Percentiles rank a stretch among this genome's conserved stretches.
phyloP scores from a whole-genome alignment of 2,329 filamentous ascomycete genomes.

The Escovopsis sp. region DNA sequence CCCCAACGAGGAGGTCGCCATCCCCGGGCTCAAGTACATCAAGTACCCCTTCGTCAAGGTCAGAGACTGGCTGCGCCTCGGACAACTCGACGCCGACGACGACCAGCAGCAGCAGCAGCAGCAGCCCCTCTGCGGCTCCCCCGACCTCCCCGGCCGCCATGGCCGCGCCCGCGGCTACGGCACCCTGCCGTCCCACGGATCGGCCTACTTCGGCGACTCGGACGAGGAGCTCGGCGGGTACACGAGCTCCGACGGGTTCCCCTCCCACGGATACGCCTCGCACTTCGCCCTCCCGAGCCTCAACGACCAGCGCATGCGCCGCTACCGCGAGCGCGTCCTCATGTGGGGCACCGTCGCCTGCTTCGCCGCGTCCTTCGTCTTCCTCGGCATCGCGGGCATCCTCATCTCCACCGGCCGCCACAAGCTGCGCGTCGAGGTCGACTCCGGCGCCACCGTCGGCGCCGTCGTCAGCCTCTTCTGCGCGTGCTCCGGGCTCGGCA shows the following conservation, averaged over 20 bases:
- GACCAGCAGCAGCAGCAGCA: conserved; percentile 14
- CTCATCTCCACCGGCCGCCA: conserved; percentile 55
- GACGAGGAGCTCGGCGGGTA: conserved; percentile 34
- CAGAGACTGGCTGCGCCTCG: conserved; percentile 31
- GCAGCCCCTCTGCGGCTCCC: conserved; percentile 11
- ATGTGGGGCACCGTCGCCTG: conserved; percentile 37
- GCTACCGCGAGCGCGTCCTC: conserved; percentile 41
- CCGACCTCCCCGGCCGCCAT: conserved; percentile 6
- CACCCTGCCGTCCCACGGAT: conserved; percentile 10
- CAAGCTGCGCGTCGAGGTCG: conserved; percentile 55
- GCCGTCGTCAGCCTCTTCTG: conserved; percentile 52
- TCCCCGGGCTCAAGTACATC: conserved; percentile 48
- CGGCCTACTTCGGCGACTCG: conserved; percentile 19
- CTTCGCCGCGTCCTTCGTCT: conserved; percentile 44
- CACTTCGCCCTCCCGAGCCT: conserved; percentile 41
- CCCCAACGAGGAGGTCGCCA: conserved; percentile 44
- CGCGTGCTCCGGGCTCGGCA: conserved; percentile 45
- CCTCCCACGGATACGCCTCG: conserved; percentile 34
- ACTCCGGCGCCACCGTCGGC: conserved; percentile 56
- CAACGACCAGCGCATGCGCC: conserved; percentile 32
- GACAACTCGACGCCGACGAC: conserved; percentile 5
- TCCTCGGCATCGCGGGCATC: conserved; percentile 49
- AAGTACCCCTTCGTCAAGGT: conserved; percentile 35
- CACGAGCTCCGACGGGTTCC: conserved; percentile 37
- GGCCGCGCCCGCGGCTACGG: conserved; percentile 15